phyloP scores from a whole-genome alignment of 257 asterid genomes.

The Jaltomata sinuosa region DNA sequence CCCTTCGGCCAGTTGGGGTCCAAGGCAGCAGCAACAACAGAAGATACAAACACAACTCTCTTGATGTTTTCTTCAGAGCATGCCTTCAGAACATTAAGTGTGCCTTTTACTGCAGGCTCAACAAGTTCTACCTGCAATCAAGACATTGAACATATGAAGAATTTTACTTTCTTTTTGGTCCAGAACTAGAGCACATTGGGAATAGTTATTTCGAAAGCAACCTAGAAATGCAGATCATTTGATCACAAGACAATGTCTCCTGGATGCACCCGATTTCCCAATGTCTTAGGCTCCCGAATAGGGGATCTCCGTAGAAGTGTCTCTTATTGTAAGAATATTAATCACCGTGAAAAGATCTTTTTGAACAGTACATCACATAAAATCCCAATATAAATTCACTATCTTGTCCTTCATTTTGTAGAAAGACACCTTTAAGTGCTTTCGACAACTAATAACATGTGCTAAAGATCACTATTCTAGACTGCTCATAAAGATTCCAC shows the following conservation, averaged over 20 bases:
- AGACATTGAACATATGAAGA: neutral
- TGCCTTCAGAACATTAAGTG: slow-evolving; percentile 72
- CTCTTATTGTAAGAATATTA: neutral
- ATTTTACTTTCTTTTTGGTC: neutral
- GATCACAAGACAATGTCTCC: neutral
- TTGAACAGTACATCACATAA: neutral
- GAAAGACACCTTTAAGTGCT: neutral
- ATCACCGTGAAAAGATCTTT: neutral
- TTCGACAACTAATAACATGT: neutral
- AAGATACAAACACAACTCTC: slow-evolving; percentile 65
- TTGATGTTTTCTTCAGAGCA: slow-evolving; percentile 49
- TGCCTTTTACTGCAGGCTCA: slow-evolving; percentile 67
- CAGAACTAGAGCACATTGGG: neutral
- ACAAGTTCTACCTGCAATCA: slow-evolving; percentile 63
- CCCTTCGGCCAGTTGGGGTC: slow-evolving; percentile 61
- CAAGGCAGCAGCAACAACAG: slow-evolving; percentile 40
- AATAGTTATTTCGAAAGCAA: neutral
- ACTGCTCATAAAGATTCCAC: neutral
- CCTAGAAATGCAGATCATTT: neutral
- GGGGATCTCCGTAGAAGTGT: neutral
- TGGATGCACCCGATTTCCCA: neutral
- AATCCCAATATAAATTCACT: neutral
- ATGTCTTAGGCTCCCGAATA: neutral
- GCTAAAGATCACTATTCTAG: neutral
- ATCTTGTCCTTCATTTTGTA: neutral